Evolutionary conservation across 805 yeast species (phyloP), one percentile per base, ranked within the genome.

Genomic region (Blastobotrys robertii): DNA sequence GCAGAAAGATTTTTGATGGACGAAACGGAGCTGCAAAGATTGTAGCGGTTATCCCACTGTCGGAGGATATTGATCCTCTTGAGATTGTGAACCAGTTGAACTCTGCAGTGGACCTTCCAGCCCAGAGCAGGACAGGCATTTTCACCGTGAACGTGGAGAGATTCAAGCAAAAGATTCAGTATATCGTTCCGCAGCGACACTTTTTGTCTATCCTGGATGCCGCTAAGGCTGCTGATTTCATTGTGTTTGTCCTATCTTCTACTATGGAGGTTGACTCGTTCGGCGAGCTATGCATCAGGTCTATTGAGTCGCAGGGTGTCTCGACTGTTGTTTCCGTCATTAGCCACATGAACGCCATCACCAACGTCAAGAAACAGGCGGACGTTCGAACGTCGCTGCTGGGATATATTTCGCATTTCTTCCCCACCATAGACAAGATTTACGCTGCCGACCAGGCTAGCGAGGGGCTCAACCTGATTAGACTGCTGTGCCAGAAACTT

Each of bases 221-320:
- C 30, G 85, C 94, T 13, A 84, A 84, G 57, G 76, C 84, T 4
- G 80, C 97, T 0, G 98, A 92, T 66, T 86, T 77, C 57, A 92
- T 87, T 2, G 66, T 94, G 1, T 83, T 92, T 60, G 94, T 88
- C n/a, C 67, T 92, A 34, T 85, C 95, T 44, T 95, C 95, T 6
- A 68, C 75, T 13, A 74, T 78, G 39, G 97, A 92, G 65, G 90
- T 90, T 42, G 87, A 81, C 51, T 73, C 72, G 33, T 74, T 77
- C 53, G 97, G 97, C 39, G 98, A 92, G 64, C 88, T 85, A 55
- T 77, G 88, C 25, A 69, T 92, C 44, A 77, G 97, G 63, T 84
- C 95, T 1, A 72, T 88, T 30, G 86, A 84, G 56, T 74, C 88
- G 10, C 98, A 94, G 66, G 97, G 97, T 69, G 81, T 88, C 10